A percentile compares a stretch with the other conserved stretches of the same genome.
Conservation (phyloP, 768 basidiomycete species). For the Kwoniella pini region DNA sequence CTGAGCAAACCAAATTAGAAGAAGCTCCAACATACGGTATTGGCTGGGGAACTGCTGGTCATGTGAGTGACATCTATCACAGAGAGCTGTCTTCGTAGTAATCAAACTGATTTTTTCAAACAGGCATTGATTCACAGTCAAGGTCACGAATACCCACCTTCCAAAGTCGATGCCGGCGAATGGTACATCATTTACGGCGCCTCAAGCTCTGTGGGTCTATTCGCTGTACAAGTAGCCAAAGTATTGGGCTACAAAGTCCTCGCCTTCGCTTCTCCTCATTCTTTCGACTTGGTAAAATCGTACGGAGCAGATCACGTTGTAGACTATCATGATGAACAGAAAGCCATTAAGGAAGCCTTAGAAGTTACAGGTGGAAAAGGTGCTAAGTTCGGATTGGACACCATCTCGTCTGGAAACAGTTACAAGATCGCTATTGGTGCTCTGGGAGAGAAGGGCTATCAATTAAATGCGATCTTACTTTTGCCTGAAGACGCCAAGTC, state of each 20-base stretch:
- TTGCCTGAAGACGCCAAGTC: constrained; percentile 24
- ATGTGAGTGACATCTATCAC: constrained; percentile 22
- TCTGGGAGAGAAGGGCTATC: constrained; percentile 26
- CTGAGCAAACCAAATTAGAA: constrained; percentile 27
- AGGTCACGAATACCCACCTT: background rate
- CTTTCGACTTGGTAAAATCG: constrained; percentile 55
- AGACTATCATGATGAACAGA: constrained; percentile 54
- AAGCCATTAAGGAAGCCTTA: constrained; percentile 36
- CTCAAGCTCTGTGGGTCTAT: constrained; percentile 55
- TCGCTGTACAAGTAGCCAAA: constrained; percentile 46
- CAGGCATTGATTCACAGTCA: constrained; percentile 8
- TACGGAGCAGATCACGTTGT: constrained; percentile 57
- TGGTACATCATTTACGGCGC: constrained; percentile 50
- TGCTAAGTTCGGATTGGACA: constrained; percentile 32
- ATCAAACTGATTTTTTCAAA: background rate
- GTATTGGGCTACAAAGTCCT: constrained; percentile 52
- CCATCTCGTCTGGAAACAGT: constrained; percentile 29
- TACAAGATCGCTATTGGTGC: constrained; percentile 26
- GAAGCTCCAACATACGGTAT: constrained; percentile 41
- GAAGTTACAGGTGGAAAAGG: constrained; percentile 30
- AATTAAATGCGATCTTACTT: constrained; percentile 28
- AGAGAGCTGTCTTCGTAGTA: too few species aligned
- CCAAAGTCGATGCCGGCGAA: background rate
- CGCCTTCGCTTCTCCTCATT: constrained; percentile 54
- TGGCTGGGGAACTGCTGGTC: constrained; percentile 42